Conservation (phyloP, 768 basidiomycete genomes). For the Phylloporus arenicola region DNA sequence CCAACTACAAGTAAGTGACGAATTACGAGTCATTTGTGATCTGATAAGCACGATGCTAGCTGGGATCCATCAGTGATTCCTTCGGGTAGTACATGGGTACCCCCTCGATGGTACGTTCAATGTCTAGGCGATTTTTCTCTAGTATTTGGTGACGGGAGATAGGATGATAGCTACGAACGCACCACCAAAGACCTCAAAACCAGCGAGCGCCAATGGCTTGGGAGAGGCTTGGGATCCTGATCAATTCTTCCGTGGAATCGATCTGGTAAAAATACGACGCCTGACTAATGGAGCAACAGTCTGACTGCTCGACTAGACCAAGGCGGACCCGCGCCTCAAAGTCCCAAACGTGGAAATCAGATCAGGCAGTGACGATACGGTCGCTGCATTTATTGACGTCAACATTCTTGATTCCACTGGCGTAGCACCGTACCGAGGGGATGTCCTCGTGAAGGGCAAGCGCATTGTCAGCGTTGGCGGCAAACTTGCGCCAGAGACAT, state of each 20-base stretch:
- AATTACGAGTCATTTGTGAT: background rate
- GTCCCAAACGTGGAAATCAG: slow-evolving; percentile 22
- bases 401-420: slow-evolving; percentile 35
- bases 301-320: slow-evolving; percentile 13
- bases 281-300: background rate
- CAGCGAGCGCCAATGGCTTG: slow-evolving; percentile 13
- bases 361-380: slow-evolving; percentile 16
- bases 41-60: slow-evolving; percentile 4
- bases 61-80: slow-evolving; percentile 24
- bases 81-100: slow-evolving; percentile 22
- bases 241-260: slow-evolving; percentile 17
- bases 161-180: slow-evolving; percentile 20
- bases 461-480: slow-evolving; percentile 27
- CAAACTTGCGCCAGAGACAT: slow-evolving; percentile 16
- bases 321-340: slow-evolving; percentile 18
- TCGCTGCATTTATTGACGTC: slow-evolving; percentile 25
- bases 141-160: background rate
- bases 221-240: slow-evolving; percentile 23
- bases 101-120: slow-evolving; percentile 20
- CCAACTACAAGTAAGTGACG: slow-evolving; percentile 15
- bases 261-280: slow-evolving; percentile 13
- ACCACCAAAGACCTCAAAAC: background rate
- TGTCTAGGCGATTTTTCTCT: too few relatives aligned
- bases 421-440: slow-evolving; percentile 27
- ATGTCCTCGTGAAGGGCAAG: slow-evolving; percentile 30